Evolutionary conservation across 2,329 filamentous ascomycete species (phyloP).

Genomic region (Alternaria sp.): DNA sequence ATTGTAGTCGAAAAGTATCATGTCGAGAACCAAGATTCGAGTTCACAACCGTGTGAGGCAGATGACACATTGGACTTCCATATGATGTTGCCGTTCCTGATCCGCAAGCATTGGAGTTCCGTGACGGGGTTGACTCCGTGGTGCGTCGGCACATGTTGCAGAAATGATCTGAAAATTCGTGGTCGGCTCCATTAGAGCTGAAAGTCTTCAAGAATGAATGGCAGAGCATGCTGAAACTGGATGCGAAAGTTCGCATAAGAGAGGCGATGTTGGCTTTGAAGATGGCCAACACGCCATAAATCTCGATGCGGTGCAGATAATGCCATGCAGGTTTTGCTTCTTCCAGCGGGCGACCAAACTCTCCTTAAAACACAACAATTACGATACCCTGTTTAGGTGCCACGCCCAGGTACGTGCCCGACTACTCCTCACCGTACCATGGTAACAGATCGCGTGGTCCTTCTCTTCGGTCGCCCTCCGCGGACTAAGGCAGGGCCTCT

Average conservation of each 20-base stretch:
- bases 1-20: conserved; percentile 7
- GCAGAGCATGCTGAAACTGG: background rate
- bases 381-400: background rate
- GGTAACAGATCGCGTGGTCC: background rate
- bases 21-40: conserved; percentile 15
- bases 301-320: background rate
- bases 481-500: background rate
- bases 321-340: conserved; percentile 5
- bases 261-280: background rate
- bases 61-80: conserved; percentile 3
- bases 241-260: background rate
- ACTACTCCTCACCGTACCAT: conserved; percentile 5
- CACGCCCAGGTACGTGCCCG: background rate
- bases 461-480: background rate
- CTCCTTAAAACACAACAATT: background rate
- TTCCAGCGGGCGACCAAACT: background rate
- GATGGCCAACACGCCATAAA: background rate
- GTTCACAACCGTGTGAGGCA: conserved; percentile 18
- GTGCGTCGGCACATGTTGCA: conserved; percentile 4
- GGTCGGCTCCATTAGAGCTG: background rate
- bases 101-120: conserved; percentile 3
- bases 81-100: background rate
- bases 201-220: background rate
- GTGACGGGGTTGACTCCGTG: background rate
- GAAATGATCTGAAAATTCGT: background rate